phyloP scores from a whole-genome alignment of 805 yeast genomes.

The Ogataea neopini region DNA sequence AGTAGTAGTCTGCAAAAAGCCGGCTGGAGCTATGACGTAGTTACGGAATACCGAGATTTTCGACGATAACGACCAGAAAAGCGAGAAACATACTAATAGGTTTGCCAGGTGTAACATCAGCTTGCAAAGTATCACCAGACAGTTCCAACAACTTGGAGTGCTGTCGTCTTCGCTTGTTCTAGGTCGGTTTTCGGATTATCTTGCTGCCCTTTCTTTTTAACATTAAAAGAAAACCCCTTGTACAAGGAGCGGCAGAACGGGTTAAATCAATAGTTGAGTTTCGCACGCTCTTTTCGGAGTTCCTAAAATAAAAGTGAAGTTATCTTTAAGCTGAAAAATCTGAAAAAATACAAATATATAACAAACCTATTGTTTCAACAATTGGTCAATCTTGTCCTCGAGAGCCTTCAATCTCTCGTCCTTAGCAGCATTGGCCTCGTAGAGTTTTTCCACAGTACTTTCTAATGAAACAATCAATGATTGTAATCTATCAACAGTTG shows the following conservation, averaged over 20 bases:
- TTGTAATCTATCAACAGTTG: constrained; percentile 68
- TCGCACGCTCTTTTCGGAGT: not conserved
- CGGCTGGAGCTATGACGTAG: not conserved
- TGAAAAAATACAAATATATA: not conserved
- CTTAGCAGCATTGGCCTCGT: constrained; percentile 58
- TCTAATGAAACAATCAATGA: constrained; percentile 59
- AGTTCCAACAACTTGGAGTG: no score
- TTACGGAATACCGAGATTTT: not conserved
- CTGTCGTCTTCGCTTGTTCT: not conserved
- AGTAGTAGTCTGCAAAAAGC: not conserved
- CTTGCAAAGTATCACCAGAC: no score
- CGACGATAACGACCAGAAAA: no score
- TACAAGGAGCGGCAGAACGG: not conserved
- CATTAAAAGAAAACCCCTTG: not conserved
- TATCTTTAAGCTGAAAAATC: no score
- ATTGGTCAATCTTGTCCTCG: constrained; percentile 60
- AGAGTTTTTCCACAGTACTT: constrained; percentile 50
- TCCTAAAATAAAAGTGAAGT: not conserved
- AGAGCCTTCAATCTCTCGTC: constrained; percentile 59
- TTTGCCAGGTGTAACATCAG: no score
- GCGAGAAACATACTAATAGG: no score
- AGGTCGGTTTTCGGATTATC: not conserved
- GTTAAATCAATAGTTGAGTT: not conserved
- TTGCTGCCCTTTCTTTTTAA: not conserved
- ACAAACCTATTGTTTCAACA: constrained; percentile 42